Base-by-base conservation (phyloP, 2,329 filamentous ascomycete genomes). In the Cercospora citrullina region DNA sequence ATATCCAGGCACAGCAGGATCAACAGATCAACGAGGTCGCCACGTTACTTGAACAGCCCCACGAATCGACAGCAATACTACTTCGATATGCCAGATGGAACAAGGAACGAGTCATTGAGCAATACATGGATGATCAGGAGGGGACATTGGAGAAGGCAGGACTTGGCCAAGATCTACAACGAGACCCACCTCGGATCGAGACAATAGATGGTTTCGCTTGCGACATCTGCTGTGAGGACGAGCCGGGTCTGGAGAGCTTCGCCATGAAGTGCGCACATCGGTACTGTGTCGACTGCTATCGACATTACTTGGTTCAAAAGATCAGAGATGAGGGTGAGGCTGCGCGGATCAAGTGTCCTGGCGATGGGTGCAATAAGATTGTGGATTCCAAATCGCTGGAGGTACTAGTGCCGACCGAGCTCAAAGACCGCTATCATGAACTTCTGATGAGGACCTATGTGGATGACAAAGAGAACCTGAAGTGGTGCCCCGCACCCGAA, bases 401-500 rank as follows among this genome's bases (percentile, higher is more conserved):
- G 75, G 81, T 98, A 23, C 86, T 99, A 60, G 85, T 90, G 57
- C 81, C 85, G 28, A 78, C 82, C 36, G 85, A 87, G 65, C 79
- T 89, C 31, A 85, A 83, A 67, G 83, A 85, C 48, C 84, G 87
- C 82, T 99, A 99, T 77, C 88, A 91, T 72, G 89, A 91, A 73
- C 86, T 99, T 16, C 88, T 99, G 36, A 97, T 92, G 76, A 87
- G 95, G 74, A 97, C 94, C 6, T 99, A 97, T 76, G 95, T 99
- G 68, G 95, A 99, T 79, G 94, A 99, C 80, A 97, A 93, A 80
- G 94, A 97, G 66, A 91, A 90, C 65, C 87, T 98, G 68, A 97
- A 96, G 79, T 99, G 95, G 95, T 99, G 95, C 79, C 95, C 95
- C 0, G 94, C 94, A 1, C 95, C 95, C n/a, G 94, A 99, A 79